Percentiles rank a stretch among this genome's conserved stretches.
Evolutionary conservation across 352 stramenopile genomes (phyloP).

Genomic region (Phytophthora colocasiae): DNA sequence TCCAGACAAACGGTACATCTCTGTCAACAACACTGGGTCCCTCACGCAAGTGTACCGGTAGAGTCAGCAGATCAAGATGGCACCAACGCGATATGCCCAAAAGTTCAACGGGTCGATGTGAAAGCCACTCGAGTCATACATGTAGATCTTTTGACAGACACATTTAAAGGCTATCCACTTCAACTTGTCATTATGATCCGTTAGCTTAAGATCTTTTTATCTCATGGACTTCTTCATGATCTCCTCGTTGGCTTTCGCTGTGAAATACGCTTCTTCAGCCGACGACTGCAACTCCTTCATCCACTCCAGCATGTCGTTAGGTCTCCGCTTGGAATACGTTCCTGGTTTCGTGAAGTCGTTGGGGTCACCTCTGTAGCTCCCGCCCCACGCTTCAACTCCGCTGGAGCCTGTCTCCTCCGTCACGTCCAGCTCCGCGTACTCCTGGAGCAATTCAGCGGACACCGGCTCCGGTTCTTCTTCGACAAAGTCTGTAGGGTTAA

Average conservation of each 20-base stretch:
- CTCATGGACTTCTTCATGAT: conserved; percentile 50
- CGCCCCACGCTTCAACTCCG: conserved; percentile 6
- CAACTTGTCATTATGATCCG: not conserved
- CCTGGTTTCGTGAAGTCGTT: conserved; percentile 11
- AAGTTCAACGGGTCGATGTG: not conserved
- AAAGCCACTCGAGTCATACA: not conserved
- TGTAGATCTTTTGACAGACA: not conserved
- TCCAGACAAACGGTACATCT: conserved; percentile 12
- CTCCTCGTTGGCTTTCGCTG: conserved; percentile 53
- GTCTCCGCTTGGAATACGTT: conserved; percentile 4
- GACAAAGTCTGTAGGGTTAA: conserved; percentile 8
- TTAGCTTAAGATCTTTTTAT: conserved; percentile 1
- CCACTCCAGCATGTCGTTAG: conserved; percentile 35
- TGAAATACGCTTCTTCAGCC: conserved; percentile 48
- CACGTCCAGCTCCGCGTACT: conserved; percentile 21
- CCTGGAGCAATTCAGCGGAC: conserved; percentile 19
- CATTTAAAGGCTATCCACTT: not conserved
- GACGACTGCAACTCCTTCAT: conserved; percentile 52
- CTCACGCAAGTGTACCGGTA: no score
- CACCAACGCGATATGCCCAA: not conserved
- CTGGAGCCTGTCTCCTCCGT: conserved; percentile 8
- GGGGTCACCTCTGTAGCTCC: conserved; percentile 5
- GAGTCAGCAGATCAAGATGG: conserved; percentile 4
- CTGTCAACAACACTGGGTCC: no score
- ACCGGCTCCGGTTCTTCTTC: conserved; percentile 28